A percentile compares a stretch with the other conserved stretches of the same genome.
Evolutionary conservation across 176 grass and related monocot genomes (phyloP).

Genomic region (Panicum miliaceum): DNA sequence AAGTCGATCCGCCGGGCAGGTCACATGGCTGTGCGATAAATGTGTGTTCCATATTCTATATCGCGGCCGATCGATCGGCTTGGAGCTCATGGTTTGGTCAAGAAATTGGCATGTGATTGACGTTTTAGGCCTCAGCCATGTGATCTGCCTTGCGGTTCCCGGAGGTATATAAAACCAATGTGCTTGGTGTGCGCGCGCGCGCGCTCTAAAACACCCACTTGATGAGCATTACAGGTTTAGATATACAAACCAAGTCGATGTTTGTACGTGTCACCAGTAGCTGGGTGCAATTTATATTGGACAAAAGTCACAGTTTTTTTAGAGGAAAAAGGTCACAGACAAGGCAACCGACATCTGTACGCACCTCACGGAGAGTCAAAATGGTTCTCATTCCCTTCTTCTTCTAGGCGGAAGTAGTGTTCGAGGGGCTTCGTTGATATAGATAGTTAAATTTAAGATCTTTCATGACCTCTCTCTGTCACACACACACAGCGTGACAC

Average conservation of each 20-base stretch:
- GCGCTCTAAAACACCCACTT: neutral
- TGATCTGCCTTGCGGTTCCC: too few relatives aligned
- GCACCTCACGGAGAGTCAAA: neutral
- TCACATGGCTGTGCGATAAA: slow-evolving; percentile 4
- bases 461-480: neutral
- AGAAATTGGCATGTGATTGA: slow-evolving; percentile 34
- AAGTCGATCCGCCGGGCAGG: neutral
- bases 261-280: neutral
- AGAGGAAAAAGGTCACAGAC: neutral
- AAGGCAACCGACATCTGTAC: neutral
- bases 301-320: neutral
- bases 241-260: neutral
- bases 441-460: neutral
- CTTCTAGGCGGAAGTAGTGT: neutral
- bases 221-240: neutral
- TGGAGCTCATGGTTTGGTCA: slow-evolving; percentile 5
- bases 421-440: neutral
- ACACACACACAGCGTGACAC: neutral
- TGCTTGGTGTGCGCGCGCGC: neutral
- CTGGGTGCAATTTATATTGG: neutral
- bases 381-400: neutral
- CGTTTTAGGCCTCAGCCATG: slow-evolving; percentile 23
- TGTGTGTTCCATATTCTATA: neutral
- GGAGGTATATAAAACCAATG: neutral
- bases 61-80: neutral